A percentile compares a stretch with the other conserved stretches of the same genome.
phyloP scores from a whole-genome alignment of 2,329 filamentous ascomycete species.

The Aspergillus fructus region DNA sequence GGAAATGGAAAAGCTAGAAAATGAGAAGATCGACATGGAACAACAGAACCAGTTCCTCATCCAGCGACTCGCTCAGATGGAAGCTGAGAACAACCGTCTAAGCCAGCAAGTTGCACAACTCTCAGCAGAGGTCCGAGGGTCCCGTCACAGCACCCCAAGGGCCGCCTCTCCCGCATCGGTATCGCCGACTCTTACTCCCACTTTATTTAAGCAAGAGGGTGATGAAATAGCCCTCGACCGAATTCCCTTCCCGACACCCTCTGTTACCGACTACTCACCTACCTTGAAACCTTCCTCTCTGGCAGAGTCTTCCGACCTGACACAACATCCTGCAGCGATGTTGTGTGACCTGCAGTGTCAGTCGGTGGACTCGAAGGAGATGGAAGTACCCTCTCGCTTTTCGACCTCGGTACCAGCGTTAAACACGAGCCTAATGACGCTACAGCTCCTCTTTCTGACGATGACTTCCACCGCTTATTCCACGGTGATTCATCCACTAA shows the following conservation, averaged over 20 bases:
- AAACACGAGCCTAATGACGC: slow-evolving; percentile 55
- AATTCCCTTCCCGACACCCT: slow-evolving; percentile 41
- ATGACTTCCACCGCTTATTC: slow-evolving; percentile 62
- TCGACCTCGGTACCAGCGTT: slow-evolving; percentile 38
- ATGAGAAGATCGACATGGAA: slow-evolving; percentile 65
- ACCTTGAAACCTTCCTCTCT: slow-evolving; percentile 43
- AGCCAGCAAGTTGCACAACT: slow-evolving; percentile 53
- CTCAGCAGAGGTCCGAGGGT: slow-evolving; percentile 44
- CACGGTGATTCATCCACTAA: slow-evolving; percentile 66
- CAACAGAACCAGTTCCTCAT: slow-evolving; percentile 71
- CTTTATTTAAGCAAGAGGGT: slow-evolving; percentile 46
- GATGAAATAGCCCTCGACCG: slow-evolving; percentile 43
- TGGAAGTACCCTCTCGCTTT: slow-evolving; percentile 47
- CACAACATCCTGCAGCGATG: slow-evolving; percentile 99
- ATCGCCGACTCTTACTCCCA: slow-evolving; percentile 41
- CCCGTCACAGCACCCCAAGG: slow-evolving; percentile 40
- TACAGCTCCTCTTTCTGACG: slow-evolving; percentile 66
- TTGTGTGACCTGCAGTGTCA: slow-evolving; percentile 99
- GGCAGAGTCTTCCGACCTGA: slow-evolving; percentile 74
- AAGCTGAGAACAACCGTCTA: slow-evolving; percentile 54
- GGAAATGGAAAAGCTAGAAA: slow-evolving; percentile 80
- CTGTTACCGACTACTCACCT: slow-evolving; percentile 40
- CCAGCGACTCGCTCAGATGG: slow-evolving; percentile 59
- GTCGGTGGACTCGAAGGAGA: slow-evolving; percentile 64
- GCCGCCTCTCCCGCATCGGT: slow-evolving; percentile 33